A percentile compares a stretch with the other conserved stretches of the same genome.
Evolutionary conservation across 179 eudicot genomes (phyloP).

Genomic region (Gypsophila paniculata): DNA sequence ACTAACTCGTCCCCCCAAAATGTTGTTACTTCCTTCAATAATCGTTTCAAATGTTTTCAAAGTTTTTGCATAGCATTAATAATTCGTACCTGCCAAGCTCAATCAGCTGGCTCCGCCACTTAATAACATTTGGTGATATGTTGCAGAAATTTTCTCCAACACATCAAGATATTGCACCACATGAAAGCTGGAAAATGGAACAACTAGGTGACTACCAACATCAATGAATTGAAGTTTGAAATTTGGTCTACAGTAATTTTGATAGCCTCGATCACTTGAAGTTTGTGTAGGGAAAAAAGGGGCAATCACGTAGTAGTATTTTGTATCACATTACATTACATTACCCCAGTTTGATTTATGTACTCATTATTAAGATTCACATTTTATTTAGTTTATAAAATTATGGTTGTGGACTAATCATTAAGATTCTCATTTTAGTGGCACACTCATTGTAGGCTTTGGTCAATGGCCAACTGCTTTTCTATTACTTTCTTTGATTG

Average conservation of each 20-base stretch:
- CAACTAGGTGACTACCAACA: constrained; percentile 57
- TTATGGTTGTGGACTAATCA: constrained; percentile 13
- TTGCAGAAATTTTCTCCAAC: constrained; percentile 67
- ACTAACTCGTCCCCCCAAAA: no score
- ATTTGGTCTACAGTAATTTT: constrained; percentile 15
- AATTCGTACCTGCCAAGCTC: no score
- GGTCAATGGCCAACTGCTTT: constrained; percentile 17
- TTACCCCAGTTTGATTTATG: constrained; percentile 22
- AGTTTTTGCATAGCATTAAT: no score
- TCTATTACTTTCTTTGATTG: background rate
- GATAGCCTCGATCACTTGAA: constrained; percentile 29
- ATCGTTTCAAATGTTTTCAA: no score
- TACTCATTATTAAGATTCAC: constrained; percentile 22
- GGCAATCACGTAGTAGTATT: constrained; percentile 7
- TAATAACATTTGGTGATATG: no score
- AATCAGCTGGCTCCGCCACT: no score
- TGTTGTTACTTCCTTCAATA: no score
- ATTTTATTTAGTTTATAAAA: constrained; percentile 1
- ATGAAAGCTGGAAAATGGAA: constrained; percentile 79
- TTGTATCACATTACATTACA: background rate
- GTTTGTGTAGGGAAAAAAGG: constrained; percentile 20
- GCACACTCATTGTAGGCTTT: constrained; percentile 17
- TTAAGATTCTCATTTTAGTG: constrained; percentile 18
- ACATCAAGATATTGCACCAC: constrained; percentile 71
- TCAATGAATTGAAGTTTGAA: constrained; percentile 32